A percentile compares a stretch with the other conserved stretches of the same genome.
Conservation (phyloP, 164 flowering plant genomes). For the Cinnamomum micranthum region DNA sequence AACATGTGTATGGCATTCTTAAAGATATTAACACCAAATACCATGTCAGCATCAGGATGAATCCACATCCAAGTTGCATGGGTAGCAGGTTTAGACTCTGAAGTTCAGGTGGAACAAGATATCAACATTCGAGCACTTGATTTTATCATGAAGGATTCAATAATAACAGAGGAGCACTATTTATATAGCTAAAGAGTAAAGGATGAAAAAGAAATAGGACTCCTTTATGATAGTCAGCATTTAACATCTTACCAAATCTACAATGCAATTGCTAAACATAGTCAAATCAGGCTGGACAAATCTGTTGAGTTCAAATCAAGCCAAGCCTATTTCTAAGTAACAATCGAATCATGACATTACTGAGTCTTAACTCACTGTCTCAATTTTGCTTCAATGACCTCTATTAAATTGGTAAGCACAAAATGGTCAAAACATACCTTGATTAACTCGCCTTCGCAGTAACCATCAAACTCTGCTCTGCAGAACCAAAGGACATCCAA, state of each 20-base stretch:
- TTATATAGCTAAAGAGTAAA: no score
- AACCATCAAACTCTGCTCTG: conserved; percentile 97
- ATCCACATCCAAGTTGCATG: no score
- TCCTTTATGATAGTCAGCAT: background rate
- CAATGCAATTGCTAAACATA: background rate
- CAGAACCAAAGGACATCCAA: conserved; percentile 16
- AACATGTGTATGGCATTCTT: no score
- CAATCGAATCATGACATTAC: background rate
- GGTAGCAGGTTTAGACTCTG: no score
- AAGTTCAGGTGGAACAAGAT: no score
- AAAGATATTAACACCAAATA: no score
- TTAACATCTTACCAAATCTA: background rate
- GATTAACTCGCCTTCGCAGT: conserved; percentile 87
- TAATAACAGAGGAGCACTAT: no score
- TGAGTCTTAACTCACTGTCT: background rate
- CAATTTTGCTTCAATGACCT: background rate
- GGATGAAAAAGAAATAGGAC: background rate
- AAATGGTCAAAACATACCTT: conserved; percentile 42
- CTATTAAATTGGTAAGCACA: background rate
- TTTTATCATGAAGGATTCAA: no score
- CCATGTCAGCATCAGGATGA: no score
- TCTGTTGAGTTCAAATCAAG: background rate
- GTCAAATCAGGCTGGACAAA: background rate
- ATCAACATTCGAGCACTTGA: no score
- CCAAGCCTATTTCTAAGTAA: background rate